Base-by-base conservation (phyloP, 2,329 filamentous ascomycete genomes). In the Fusarium tanahbumbuense region DNA sequence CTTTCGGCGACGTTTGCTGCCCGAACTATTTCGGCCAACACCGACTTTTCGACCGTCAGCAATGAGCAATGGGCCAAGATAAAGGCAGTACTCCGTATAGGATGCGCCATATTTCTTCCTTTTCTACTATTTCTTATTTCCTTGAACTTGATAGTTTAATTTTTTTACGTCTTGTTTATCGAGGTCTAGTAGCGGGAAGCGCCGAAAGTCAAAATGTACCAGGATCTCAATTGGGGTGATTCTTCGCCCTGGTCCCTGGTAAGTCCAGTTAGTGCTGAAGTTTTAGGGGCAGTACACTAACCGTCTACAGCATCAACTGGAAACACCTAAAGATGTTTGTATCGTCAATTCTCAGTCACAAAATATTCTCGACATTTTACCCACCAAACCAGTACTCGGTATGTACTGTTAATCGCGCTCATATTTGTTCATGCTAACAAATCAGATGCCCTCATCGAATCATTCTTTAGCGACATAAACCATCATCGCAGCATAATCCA, bases 21-120 rank as follows among this genome's bases (percentile, higher is more conserved):
- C 61, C 62, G 62, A 65, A 27, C 27, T 57, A 65, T 65, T 65
- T 65, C 62, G 62, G 62, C 11, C 62, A 65, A 48, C 46, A 65
- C 62, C 62, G 62, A 65, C 62, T 65, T 65, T 53, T 65, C 37
- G 13, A 13, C 52, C 44, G 59, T 37, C 34, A 37, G 34, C 34
- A 37, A 64, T 28, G n/a, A n/a, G n/a, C n/a, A n/a, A n/a, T n/a
- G n/a, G n/a, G n/a, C 13, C 18, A 28, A 22, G 23, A 56, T 56
- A 48, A 48, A 56, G 41, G n/a, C 4, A 13, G 22, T 9, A 18
- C 12, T 30, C 28, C 28, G 28, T 30, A 30, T 20, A 32, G 30
- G 13, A 28, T n/a, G n/a, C n/a, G n/a, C 30, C 13, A 32, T 16
- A 15, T 37, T 37, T 37, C 22, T 16, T 37, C 10, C 10, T n/a